Evolutionary conservation across 306 rosid species (phyloP).

Genomic region (Sphenostylis stenocarpa): DNA sequence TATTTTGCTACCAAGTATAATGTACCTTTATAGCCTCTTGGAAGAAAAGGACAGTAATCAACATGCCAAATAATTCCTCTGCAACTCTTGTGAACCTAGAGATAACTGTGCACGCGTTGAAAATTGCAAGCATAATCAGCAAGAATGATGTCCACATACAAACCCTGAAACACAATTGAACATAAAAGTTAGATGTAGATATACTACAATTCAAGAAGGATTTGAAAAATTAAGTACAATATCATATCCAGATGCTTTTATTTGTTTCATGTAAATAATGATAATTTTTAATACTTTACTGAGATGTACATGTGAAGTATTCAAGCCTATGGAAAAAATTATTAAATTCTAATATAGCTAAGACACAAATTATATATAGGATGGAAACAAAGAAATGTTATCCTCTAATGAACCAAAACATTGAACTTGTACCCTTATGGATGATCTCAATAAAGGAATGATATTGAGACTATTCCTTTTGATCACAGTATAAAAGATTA

Average conservation of each 20-base stretch:
- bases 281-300: too few relatives aligned
- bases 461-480: background rate
- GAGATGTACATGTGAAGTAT: too few relatives aligned
- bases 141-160: constrained; percentile 78
- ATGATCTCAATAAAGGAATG: background rate
- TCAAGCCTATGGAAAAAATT: too few relatives aligned
- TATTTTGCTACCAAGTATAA: background rate
- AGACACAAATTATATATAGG: background rate
- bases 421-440: background rate
- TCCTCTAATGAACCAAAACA: too few relatives aligned
- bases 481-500: background rate
- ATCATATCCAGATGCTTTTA: too few relatives aligned
- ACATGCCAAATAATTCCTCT: constrained; percentile 77
- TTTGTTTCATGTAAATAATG: too few relatives aligned
- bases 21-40: constrained; percentile 72
- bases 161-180: constrained; percentile 54
- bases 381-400: too few relatives aligned
- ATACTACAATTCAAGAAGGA: background rate
- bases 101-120: constrained; percentile 66
- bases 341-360: background rate
- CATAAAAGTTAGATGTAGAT: background rate
- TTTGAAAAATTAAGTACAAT: background rate
- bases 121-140: constrained; percentile 62
- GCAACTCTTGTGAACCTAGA: constrained; percentile 72
- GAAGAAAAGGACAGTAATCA: constrained; percentile 69